Conservation (phyloP, 2,329 filamentous ascomycete genomes). For the Penicillium sp. region DNA sequence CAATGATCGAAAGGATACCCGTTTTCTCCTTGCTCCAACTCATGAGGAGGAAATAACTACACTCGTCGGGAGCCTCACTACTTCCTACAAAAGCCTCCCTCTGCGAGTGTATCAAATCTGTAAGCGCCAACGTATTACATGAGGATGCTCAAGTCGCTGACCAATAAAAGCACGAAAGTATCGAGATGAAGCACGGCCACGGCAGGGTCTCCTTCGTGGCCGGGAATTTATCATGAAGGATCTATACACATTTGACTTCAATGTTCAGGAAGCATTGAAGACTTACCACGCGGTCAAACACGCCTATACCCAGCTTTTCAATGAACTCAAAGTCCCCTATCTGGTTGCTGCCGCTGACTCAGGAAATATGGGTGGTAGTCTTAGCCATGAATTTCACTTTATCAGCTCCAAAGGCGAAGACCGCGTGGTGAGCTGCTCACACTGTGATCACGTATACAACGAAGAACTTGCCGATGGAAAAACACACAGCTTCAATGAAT, state of each 20-base stretch:
- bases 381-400: conserved; percentile 95
- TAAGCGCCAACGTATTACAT: conserved; percentile 42
- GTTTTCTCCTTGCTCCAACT: conserved; percentile 81
- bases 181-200: conserved; percentile 83
- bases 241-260: conserved; percentile 88
- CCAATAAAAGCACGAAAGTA: conserved; percentile 74
- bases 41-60: conserved; percentile 96
- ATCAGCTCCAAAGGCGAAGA: conserved; percentile 80
- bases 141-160: background rate
- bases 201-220: conserved; percentile 82
- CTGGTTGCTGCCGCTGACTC: conserved; percentile 86
- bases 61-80: conserved; percentile 69
- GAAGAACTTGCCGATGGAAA: conserved; percentile 72
- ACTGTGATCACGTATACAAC: conserved; percentile 77
- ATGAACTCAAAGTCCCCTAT: conserved; percentile 79
- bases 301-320: conserved; percentile 75
- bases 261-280: conserved; percentile 64
- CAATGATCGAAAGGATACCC: conserved; percentile 71
- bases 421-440: conserved; percentile 71
- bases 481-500: conserved; percentile 16
- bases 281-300: conserved; percentile 75
- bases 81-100: conserved; percentile 84
- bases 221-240: conserved; percentile 98
- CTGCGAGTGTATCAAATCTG: conserved; percentile 87
- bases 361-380: conserved; percentile 89